Conservation (phyloP, 495 filamentous ascomycete species). For the Cenococcum geophilum region DNA sequence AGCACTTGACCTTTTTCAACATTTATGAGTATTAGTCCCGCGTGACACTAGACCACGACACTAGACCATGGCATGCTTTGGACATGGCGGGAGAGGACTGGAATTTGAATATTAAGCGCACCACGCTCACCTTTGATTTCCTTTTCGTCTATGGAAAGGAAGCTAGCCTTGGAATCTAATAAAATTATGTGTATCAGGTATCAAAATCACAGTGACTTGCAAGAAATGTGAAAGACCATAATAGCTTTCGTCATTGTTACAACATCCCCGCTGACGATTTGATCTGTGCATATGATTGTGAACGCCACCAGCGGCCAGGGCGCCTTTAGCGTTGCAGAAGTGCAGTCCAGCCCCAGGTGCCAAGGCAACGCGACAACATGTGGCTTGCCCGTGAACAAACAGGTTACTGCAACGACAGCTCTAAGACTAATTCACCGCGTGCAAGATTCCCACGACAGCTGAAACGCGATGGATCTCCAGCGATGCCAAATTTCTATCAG, state of each 20-base stretch:
- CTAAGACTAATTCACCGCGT: neutral
- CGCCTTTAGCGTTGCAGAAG: neutral
- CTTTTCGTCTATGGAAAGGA: no score
- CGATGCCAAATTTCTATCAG: no score
- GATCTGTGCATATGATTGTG: neutral
- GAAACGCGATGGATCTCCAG: no score
- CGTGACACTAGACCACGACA: no score
- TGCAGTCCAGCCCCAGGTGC: neutral
- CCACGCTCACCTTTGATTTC: no score
- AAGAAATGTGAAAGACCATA: neutral
- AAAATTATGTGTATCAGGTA: neutral
- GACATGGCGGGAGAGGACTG: no score
- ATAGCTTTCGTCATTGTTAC: neutral
- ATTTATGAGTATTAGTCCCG: no score
- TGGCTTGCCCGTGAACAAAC: neutral
- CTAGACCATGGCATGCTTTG: no score
- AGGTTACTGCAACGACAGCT: neutral
- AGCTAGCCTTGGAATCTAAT: no score
- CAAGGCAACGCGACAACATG: neutral
- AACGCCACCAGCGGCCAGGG: neutral
- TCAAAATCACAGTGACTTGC: neutral
- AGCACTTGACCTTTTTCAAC: no score
- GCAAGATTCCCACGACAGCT: no score
- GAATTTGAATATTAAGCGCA: no score
- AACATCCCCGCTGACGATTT: neutral